These are phyloP conservation scores for Trametopsis cervina DNA, from an alignment of 768 basidiomycete genomes.

Conservation along the genomic window DNA sequence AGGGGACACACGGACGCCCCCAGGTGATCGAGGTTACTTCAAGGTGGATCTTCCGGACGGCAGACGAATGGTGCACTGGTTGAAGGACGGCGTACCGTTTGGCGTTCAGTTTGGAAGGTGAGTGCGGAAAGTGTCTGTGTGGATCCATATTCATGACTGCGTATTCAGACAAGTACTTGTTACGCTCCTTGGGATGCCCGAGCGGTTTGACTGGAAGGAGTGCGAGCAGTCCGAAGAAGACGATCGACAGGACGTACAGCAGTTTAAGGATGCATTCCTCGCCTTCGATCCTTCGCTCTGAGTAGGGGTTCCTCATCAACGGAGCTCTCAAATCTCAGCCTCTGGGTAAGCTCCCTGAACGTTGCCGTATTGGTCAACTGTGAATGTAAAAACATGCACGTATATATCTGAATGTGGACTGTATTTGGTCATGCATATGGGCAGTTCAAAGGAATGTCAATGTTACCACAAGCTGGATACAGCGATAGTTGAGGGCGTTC, in stretches of 20 bases:
- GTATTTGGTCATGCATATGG: no score
- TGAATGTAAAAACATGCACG: no score
- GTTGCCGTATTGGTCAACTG: no score
- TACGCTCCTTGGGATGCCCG: conserved; percentile 63
- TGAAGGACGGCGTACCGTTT: conserved; percentile 74
- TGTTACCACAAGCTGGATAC: no score
- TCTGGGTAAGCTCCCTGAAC: no score
- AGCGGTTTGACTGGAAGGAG: conserved; percentile 88
- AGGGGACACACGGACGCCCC: conserved; percentile 33
- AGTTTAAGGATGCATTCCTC: conserved; percentile 81
- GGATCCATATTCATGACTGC: no score
- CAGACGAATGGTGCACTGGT: conserved; percentile 76
- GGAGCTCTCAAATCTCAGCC: no score
- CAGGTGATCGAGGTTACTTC: conserved; percentile 67
- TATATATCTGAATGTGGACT: no score
- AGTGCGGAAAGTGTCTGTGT: background rate
- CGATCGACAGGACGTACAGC: conserved; percentile 74
- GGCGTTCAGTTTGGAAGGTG: conserved; percentile 93
- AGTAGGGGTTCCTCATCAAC: no score
- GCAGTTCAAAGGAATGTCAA: no score
- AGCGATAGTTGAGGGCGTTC: no score
- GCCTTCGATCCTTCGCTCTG: conserved; percentile 53
- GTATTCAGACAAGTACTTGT: conserved; percentile 78
- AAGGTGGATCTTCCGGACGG: conserved; percentile 87
- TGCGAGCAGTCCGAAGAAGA: conserved; percentile 80